These are phyloP conservation scores for Epichloe coenophiala DNA, from an alignment of 2,329 filamentous ascomycete genomes.

Conservation along the genomic window DNA sequence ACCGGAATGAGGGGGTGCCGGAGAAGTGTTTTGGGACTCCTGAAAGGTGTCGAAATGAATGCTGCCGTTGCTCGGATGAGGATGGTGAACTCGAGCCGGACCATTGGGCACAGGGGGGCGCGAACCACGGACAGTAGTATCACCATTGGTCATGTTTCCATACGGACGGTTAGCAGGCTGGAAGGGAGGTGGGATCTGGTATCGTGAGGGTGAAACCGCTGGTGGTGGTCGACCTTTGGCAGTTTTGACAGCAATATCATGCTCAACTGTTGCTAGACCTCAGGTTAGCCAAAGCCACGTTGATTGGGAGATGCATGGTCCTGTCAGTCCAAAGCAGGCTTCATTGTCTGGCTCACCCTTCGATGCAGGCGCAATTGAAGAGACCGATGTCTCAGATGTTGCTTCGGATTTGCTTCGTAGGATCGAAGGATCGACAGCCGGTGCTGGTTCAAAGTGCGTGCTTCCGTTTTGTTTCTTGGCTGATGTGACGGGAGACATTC, in stretches of 20 bases:
- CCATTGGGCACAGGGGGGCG: slow-evolving; percentile 21
- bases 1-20: slow-evolving; percentile 37
- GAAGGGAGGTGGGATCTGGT: slow-evolving; percentile 31
- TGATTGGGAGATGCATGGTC: too few relatives aligned
- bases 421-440: not conserved
- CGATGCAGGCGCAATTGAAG: not conserved
- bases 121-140: slow-evolving; percentile 17
- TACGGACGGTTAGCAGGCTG: slow-evolving; percentile 21
- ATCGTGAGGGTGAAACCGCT: slow-evolving; percentile 21
- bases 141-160: slow-evolving; percentile 19
- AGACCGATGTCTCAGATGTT: slow-evolving; percentile 3
- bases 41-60: slow-evolving; percentile 42
- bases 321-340: too few relatives aligned
- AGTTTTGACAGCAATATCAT: slow-evolving; percentile 5
- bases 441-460: not conserved
- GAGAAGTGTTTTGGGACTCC: slow-evolving; percentile 44
- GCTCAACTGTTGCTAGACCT: slow-evolving; percentile 6
- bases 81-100: slow-evolving; percentile 30
- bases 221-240: slow-evolving; percentile 16
- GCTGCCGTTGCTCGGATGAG: slow-evolving; percentile 40
- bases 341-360: slow-evolving; percentile 3
- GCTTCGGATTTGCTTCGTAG: slow-evolving; percentile 1
- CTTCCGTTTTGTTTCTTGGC: not conserved
- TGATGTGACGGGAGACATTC: not conserved
- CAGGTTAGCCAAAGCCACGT: slow-evolving; percentile 2